Evolutionary conservation across 352 stramenopile genomes (phyloP), one percentile per base, ranked within the genome.

Genomic region (Phytopythium mirpurense): DNA sequence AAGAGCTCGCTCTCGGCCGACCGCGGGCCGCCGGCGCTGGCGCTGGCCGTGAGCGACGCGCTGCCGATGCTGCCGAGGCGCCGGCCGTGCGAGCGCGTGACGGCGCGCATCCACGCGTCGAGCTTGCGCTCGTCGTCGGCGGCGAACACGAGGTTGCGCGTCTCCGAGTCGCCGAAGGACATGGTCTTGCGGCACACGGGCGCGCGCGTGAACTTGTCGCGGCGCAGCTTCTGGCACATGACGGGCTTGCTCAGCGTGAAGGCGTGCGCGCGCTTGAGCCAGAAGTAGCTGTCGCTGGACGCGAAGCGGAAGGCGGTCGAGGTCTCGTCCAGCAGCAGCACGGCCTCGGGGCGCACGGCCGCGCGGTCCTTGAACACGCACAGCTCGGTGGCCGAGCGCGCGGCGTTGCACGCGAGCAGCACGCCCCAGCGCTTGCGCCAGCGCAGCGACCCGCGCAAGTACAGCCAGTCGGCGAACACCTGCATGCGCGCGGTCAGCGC

Each of bases 391-490:
- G 70, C 66, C 42, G 63, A 63, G 24, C 64, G 72, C 34, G 77
- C 54, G 11, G 61, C 60, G 43, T 85, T 74, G 45, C 77, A 85
- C 34, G 76, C 78, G 21, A 91, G 56, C 23, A 77, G 59, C 19
- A 89, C 68, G n/a, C 59, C 70, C 71, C 72, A 90, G 37, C 77
- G 74, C 29, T 59, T 68, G 51, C 77, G 86, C 78, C 81, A 91
- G 21, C 52, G 65, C 29, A 88, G 42, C 19, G 65, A 66, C 16
- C 70, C 43, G n/a, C 76, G 36, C 14, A 88, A 35, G 27, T 68
- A 74, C 24, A 89, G 51, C 76, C 73, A 88, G 18, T 75, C 76
- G 26, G 69, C 70, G 54, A 86, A 67, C 27, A 90, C 54, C 35
- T 69, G 65, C 57, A 80, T 59, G 26, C 82, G 60, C 41, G 78